Conservation (phyloP, 2,329 filamentous ascomycete genomes). For the Penicillium sp. region DNA sequence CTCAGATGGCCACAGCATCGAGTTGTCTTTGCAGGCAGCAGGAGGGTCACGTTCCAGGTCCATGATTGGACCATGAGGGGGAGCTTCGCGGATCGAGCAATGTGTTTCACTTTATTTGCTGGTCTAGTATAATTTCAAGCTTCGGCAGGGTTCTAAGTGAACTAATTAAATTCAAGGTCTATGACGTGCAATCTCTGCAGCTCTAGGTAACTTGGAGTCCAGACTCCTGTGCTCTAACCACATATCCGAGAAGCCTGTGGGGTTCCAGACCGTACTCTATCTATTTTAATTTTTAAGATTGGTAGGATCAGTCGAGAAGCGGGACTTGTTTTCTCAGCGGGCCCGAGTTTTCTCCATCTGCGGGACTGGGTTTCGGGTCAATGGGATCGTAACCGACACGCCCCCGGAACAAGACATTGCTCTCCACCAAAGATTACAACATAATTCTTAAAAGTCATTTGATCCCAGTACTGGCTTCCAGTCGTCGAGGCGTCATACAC, state of each 20-base stretch:
- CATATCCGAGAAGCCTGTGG: not conserved
- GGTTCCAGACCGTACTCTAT: not conserved
- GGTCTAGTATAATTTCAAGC: not conserved
- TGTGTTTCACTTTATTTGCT: not conserved
- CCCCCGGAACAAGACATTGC: not conserved
- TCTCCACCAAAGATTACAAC: not conserved
- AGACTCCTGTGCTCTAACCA: not conserved
- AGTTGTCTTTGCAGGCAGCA: not conserved
- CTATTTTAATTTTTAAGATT: not conserved
- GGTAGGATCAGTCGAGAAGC: not conserved
- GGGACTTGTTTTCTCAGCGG: not conserved
- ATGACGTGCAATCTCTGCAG: not conserved
- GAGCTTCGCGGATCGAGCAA: not conserved
- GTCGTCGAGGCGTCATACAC: too few species aligned
- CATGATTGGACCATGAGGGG: not conserved
- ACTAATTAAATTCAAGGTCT: not conserved
- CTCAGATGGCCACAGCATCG: not conserved
- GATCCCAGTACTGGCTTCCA: too few species aligned
- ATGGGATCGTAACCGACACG: not conserved
- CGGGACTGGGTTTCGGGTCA: not conserved
- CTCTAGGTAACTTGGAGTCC: not conserved
- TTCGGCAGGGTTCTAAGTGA: not conserved
- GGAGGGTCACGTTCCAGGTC: not conserved
- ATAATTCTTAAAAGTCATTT: not conserved
- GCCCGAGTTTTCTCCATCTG: not conserved